These are phyloP conservation scores for Talaromyces pinophilus DNA, from an alignment of 2,329 filamentous ascomycete species.

Conservation along the genomic window DNA sequence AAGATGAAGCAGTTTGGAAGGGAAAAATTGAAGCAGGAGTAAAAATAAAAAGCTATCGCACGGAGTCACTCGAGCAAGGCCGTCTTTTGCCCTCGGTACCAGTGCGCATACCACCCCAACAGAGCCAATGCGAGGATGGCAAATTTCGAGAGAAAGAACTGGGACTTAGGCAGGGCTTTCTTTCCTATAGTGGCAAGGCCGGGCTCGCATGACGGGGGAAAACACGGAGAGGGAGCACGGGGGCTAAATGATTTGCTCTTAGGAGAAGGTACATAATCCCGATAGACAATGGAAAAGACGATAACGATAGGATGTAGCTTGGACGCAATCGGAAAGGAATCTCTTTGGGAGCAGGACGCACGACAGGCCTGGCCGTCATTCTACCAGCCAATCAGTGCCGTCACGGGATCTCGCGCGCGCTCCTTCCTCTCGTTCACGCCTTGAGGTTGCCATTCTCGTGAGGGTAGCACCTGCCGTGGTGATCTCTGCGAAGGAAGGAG, in stretches of 20 bases:
- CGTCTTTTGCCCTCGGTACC: constrained; percentile 2
- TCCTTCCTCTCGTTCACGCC: constrained; percentile 4
- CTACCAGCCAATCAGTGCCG: constrained; percentile 3
- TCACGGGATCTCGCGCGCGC: constrained; percentile 9
- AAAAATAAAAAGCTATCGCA: constrained; percentile 10
- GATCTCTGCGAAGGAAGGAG: constrained; percentile 10
- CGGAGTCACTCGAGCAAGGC: constrained; percentile 2
- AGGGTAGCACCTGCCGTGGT: constrained; percentile 9
- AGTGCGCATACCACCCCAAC: background rate
- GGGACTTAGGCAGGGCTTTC: background rate
- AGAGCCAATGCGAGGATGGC: background rate
- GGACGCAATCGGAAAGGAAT: background rate
- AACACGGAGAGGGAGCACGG: constrained; percentile 9
- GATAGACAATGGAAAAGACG: background rate
- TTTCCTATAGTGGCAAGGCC: constrained; percentile 7
- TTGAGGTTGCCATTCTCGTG: background rate
- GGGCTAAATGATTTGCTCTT: constrained; percentile 20
- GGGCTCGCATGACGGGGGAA: background rate
- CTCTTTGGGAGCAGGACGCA: background rate
- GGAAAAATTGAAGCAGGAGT: background rate
- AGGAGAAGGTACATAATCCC: background rate
- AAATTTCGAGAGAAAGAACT: background rate
- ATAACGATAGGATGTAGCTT: constrained; percentile 10
- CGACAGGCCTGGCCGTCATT: background rate
- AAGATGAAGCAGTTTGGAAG: background rate